Conservation (phyloP, 371 early-diverging fungal genomes). For the Mucor racemosus region DNA sequence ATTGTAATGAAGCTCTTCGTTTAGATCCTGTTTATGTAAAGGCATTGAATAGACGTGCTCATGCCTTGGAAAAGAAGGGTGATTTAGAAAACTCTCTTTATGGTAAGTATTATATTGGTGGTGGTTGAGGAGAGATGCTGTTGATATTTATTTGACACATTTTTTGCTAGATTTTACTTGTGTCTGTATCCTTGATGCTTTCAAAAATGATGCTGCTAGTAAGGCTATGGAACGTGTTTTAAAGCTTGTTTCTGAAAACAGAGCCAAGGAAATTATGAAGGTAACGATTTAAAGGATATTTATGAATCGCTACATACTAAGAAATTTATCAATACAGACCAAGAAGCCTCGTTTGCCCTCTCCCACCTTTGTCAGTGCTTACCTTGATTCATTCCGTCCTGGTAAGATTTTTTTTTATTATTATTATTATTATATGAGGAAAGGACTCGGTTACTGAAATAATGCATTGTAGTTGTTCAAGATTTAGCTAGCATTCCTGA, state of each 20-base stretch:
- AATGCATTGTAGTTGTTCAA: conserved; percentile 27
- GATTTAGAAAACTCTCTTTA: conserved; percentile 80
- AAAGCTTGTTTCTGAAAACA: conserved; percentile 78
- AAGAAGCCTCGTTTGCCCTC: conserved; percentile 83
- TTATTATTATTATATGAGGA: not conserved
- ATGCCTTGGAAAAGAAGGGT: conserved; percentile 75
- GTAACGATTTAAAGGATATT: conserved; percentile 18
- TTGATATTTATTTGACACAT: not conserved
- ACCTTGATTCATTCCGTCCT: conserved; percentile 87
- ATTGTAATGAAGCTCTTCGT: conserved; percentile 73
- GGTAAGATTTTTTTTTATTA: conserved; percentile 42
- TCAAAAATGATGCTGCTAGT: conserved; percentile 83
- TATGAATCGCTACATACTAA: not conserved
- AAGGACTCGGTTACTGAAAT: not conserved
- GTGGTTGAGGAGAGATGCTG: not conserved
- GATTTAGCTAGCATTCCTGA: conserved; percentile 38
- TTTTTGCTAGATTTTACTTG: conserved; percentile 79
- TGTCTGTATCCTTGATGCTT: conserved; percentile 92
- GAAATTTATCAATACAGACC: conserved; percentile 25
- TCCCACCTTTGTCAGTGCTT: conserved; percentile 87
- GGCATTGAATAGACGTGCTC: conserved; percentile 86
- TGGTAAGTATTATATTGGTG: conserved; percentile 38
- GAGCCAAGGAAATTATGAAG: conserved; percentile 81
- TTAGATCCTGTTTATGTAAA: conserved; percentile 81
- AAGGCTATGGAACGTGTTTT: conserved; percentile 89